Evolutionary conservation across 106 monocot species (phyloP).

Genomic region (Gastrodia elata): DNA sequence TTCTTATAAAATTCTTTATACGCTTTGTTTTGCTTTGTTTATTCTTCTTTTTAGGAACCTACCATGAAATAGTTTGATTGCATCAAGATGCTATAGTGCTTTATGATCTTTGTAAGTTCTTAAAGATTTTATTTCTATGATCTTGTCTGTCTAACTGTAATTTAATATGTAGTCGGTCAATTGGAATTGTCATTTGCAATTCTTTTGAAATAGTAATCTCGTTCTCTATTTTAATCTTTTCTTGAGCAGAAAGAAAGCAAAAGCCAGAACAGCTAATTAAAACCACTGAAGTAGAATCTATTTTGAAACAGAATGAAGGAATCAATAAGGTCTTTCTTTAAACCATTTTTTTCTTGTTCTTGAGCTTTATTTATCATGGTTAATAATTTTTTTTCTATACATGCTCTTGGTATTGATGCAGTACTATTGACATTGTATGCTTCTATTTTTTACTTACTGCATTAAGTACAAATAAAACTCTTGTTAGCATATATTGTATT

Average conservation of each 20-base stretch:
- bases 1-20: neutral
- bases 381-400: neutral
- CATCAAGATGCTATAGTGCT: neutral
- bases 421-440: neutral
- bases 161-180: neutral
- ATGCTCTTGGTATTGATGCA: neutral
- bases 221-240: neutral
- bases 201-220: neutral
- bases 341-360: neutral
- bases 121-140: neutral
- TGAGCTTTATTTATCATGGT: neutral
- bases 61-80: neutral
- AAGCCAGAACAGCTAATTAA: neutral
- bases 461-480: neutral
- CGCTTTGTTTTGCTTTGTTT: neutral
- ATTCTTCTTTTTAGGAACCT: neutral
- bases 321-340: neutral
- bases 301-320: neutral
- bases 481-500: neutral
- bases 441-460: neutral
- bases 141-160: neutral
- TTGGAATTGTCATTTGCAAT: neutral
- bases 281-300: neutral
- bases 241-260: neutral
- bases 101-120: neutral